A percentile compares a stretch with the other conserved stretches of the same genome.
Conservation (phyloP, 192 early-diverging fungal species). For the Coemansia sp. region DNA sequence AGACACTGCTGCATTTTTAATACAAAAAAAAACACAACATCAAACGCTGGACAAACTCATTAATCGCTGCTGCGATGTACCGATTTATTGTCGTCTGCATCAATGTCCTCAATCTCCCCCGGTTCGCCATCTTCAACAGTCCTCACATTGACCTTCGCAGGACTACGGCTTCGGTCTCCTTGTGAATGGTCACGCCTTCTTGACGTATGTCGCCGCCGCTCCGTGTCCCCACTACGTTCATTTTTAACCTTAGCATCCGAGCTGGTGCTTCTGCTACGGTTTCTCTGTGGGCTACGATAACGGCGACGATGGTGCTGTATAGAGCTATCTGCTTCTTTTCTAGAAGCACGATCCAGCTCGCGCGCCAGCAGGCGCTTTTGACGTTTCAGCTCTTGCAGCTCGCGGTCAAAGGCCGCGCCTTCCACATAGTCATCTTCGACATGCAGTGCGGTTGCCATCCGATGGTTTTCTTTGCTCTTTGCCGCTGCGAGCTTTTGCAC, state of each 20-base stretch:
- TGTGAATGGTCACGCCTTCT: slow-evolving; percentile 1
- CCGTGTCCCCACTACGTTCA: neutral
- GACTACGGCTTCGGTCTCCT: slow-evolving; percentile 2
- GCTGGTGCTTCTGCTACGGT: slow-evolving; percentile 1
- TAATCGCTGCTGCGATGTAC: neutral
- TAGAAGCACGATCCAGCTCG: slow-evolving; percentile 15
- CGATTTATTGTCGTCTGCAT: neutral
- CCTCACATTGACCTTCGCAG: neutral
- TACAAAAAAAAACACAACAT: neutral
- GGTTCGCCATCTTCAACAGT: slow-evolving; percentile 47
- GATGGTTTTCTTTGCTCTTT: slow-evolving; percentile 66
- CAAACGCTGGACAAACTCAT: neutral
- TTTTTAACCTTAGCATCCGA: slow-evolving; percentile 7
- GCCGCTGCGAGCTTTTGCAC: slow-evolving; percentile 70
- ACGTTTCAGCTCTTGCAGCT: slow-evolving; percentile 61
- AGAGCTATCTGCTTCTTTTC: slow-evolving; percentile 7
- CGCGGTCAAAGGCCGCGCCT: slow-evolving; percentile 69
- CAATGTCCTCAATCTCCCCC: slow-evolving; percentile 50
- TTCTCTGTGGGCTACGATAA: neutral
- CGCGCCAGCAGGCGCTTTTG: slow-evolving; percentile 27
- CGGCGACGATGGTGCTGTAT: neutral
- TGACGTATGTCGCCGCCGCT: neutral
- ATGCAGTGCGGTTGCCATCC: slow-evolving; percentile 66
- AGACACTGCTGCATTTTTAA: neutral
- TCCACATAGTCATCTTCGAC: slow-evolving; percentile 67